phyloP scores from a whole-genome alignment of 495 filamentous ascomycete genomes.

The Xylaria scruposa region DNA sequence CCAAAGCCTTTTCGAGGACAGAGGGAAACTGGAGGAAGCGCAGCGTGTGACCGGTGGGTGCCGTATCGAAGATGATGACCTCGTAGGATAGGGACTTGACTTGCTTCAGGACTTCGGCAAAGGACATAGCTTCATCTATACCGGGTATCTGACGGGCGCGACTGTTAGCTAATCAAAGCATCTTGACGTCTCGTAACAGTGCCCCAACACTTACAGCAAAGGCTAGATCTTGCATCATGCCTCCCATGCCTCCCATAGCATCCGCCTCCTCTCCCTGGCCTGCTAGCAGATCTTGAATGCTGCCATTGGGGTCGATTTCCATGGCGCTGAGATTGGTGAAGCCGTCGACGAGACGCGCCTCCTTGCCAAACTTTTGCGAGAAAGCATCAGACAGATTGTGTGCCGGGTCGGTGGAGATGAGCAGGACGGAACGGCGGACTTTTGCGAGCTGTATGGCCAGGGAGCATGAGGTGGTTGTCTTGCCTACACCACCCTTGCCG shows the following conservation, averaged over 20 bases:
- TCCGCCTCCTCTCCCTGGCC: conserved; percentile 77
- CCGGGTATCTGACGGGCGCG: conserved; percentile 78
- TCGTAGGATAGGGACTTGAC: conserved; percentile 99
- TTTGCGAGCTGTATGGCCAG: conserved; percentile 98
- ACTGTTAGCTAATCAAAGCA: conserved; percentile 2
- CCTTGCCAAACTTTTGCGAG: conserved; percentile 98
- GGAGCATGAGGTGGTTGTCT: conserved; percentile 98
- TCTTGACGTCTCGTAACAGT: background rate
- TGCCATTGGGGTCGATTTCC: conserved; percentile 99
- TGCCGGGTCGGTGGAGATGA: conserved; percentile 98
- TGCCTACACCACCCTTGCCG: conserved; percentile 98
- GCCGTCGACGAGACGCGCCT: conserved; percentile 89
- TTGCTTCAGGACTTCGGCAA: conserved; percentile 98
- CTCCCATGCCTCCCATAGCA: conserved; percentile 62
- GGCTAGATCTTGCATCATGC: conserved; percentile 69
- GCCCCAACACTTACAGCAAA: conserved; percentile 57
- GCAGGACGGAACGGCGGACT: conserved; percentile 90
- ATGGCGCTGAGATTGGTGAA: conserved; percentile 95
- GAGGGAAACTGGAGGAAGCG: conserved; percentile 99
- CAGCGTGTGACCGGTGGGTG: conserved; percentile 97
- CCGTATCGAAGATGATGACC: conserved; percentile 98
- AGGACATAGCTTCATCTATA: conserved; percentile 99
- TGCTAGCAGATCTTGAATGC: conserved; percentile 92
- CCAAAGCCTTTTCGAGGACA: conserved; percentile 96
- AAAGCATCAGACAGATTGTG: conserved; percentile 99